Conservation (phyloP, 2,329 filamentous ascomycete species). For the Ophiostoma perfectum region DNA sequence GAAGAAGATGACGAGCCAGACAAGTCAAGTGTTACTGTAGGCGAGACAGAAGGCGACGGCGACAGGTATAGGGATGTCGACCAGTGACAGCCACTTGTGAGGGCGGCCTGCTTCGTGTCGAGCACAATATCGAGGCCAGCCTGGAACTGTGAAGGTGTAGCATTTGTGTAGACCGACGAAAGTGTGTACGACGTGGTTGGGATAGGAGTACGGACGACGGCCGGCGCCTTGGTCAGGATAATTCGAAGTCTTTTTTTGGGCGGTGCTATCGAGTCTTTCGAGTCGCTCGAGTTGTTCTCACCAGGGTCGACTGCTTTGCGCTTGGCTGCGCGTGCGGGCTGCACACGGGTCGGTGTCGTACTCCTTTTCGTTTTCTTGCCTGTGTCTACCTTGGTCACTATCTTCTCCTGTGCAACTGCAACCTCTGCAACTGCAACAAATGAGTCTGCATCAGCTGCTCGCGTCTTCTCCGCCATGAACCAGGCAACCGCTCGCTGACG, state of each 20-base stretch:
- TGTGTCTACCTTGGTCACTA: neutral
- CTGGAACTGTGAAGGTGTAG: neutral
- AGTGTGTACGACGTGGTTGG: neutral
- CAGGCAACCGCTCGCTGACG: conserved; percentile 17
- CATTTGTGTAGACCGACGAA: neutral
- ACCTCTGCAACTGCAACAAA: too few species aligned
- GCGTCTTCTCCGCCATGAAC: conserved; percentile 15
- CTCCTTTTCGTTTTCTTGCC: neutral
- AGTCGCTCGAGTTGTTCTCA: neutral
- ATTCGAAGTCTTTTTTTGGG: neutral
- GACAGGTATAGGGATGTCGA: neutral
- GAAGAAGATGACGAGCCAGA: neutral
- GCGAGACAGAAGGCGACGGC: neutral
- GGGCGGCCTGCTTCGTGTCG: conserved; percentile 7
- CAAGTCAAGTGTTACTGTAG: neutral
- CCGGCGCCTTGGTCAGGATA: neutral
- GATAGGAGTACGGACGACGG: too few species aligned
- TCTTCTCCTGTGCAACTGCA: too few species aligned
- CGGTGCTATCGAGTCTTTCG: neutral
- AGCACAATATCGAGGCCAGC: conserved; percentile 3
- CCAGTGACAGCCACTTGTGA: conserved; percentile 1
- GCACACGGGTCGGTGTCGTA: conserved; percentile 17
- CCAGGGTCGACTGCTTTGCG: neutral
- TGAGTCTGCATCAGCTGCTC: neutral
- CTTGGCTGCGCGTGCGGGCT: conserved; percentile 23